phyloP scores from a whole-genome alignment of 352 stramenopile genomes.

The Phytophthora pinifolia region DNA sequence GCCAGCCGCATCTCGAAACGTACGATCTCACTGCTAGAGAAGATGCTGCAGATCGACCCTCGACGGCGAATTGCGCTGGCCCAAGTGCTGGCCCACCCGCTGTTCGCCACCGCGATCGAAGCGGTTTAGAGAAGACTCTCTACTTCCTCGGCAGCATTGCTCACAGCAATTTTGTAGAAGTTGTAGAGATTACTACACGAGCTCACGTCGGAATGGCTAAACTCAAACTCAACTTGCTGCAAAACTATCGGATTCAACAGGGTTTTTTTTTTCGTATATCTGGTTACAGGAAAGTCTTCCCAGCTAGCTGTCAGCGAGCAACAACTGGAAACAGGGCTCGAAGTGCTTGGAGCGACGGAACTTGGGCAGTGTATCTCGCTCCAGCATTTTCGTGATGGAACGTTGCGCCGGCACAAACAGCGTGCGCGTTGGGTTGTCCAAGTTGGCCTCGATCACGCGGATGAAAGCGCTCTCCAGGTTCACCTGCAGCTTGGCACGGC shows the following conservation, averaged over 20 bases:
- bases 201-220: too few species aligned
- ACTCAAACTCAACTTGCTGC: too few species aligned
- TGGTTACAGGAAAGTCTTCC: slow-evolving; percentile 1
- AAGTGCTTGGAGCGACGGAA: slow-evolving; percentile 73
- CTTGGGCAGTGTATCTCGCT: slow-evolving; percentile 73
- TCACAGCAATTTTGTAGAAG: too few species aligned
- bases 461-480: slow-evolving; percentile 62
- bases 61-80: slow-evolving; percentile 1
- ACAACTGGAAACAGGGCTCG: slow-evolving; percentile 40
- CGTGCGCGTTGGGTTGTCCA: slow-evolving; percentile 58
- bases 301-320: slow-evolving; percentile 27
- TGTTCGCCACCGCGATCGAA: background rate
- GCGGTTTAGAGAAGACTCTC: too few species aligned
- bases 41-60: slow-evolving; percentile 27
- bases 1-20: background rate
- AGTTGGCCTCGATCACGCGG: slow-evolving; percentile 52
- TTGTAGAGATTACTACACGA: too few species aligned
- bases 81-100: slow-evolving; percentile 1
- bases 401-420: slow-evolving; percentile 59
- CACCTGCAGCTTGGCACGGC: slow-evolving; percentile 64
- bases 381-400: slow-evolving; percentile 79
- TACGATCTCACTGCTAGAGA: slow-evolving; percentile 12
- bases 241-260: too few species aligned
- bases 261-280: too few species aligned
- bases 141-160: too few species aligned